Evolutionary conservation across 148 eudicot genomes (phyloP).

Genomic region (Talinum fruticosum): DNA sequence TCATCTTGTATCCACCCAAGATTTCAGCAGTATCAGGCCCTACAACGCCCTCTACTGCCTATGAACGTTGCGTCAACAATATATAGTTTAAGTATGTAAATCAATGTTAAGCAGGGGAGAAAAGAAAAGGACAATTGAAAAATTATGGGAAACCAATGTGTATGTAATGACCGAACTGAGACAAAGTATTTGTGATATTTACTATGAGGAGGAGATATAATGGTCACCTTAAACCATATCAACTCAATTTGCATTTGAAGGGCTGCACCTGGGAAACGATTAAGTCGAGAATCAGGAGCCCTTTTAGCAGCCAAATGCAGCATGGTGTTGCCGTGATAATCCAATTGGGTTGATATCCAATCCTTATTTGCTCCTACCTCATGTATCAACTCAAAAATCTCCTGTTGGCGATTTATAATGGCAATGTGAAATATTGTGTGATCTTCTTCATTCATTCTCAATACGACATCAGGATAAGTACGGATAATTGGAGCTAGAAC

Average conservation of each 20-base stretch:
- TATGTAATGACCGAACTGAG: no score
- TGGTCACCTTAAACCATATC: slow-evolving; percentile 22
- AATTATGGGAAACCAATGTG: no score
- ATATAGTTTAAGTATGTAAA: no score
- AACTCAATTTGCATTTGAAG: background rate
- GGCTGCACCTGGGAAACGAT: slow-evolving; percentile 22
- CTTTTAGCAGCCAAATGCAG: slow-evolving; percentile 14
- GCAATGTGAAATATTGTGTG: slow-evolving; percentile 20
- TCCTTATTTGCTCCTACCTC: slow-evolving; percentile 23
- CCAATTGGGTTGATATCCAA: slow-evolving; percentile 13
- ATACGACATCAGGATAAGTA: background rate
- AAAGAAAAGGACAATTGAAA: no score
- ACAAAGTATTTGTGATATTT: no score
- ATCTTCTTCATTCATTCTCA: slow-evolving; percentile 12
- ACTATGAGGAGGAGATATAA: no score
- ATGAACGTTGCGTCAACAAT: no score
- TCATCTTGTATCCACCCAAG: no score
- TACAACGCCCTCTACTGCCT: no score
- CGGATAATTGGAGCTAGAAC: background rate
- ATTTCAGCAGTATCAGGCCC: no score
- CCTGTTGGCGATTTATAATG: slow-evolving; percentile 7
- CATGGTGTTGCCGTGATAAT: slow-evolving; percentile 11
- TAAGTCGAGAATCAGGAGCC: slow-evolving; percentile 12
- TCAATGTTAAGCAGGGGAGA: no score
- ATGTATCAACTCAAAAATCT: slow-evolving; percentile 13